Evolutionary conservation across 495 filamentous ascomycete genomes (phyloP), one percentile per base, ranked within the genome.

Genomic region (Penicillium antarcticum): DNA sequence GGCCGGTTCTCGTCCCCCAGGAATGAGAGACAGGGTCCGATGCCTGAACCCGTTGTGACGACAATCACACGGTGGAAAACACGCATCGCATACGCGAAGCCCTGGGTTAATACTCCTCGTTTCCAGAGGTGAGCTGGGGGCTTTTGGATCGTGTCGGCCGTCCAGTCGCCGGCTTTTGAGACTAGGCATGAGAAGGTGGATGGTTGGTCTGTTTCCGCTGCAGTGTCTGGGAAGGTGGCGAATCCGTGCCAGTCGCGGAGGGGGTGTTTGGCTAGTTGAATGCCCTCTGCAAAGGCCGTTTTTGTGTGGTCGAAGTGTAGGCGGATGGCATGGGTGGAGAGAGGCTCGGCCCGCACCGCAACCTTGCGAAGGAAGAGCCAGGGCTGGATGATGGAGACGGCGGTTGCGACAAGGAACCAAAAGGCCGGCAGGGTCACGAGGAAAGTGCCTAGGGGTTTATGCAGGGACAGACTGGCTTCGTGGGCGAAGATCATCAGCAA

Each of bases 151-250:
- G 78, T 76, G 35, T 76, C 69, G 32, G 71, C 64, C 9, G 89
- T 95, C 87, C 88, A 95, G 75, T 92, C 88, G n/a, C 89, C 89
- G 1, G 88, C 89, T 60, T 87, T 85, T 52, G 87, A 89, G 39
- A 92, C 72, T 37, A 94, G 71, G 45, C 87, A 72, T 14, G 84
- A 89, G 66, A 87, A 90, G 42, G 47, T 75, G 53, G 46, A 61
- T 49, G 12, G 62, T 4, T 53, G 48, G 1, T 42, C 42, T 5
- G 39, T n/a, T 8, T 45, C 56, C 7, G 32, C 29, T 3, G 59
- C 45, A 1, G 18, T 68, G 48, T 77, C 70, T 5, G 71, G 82
- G 58, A 94, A 88, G 19, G 85, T 86, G 16, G 88, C 89, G 56
- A 95, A 95, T 6, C 85, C 79, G 69, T 95, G 89, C 79, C 86